Evolutionary conservation across 106 monocot genomes (phyloP).

Genomic region (Dendrobium catenatum): DNA sequence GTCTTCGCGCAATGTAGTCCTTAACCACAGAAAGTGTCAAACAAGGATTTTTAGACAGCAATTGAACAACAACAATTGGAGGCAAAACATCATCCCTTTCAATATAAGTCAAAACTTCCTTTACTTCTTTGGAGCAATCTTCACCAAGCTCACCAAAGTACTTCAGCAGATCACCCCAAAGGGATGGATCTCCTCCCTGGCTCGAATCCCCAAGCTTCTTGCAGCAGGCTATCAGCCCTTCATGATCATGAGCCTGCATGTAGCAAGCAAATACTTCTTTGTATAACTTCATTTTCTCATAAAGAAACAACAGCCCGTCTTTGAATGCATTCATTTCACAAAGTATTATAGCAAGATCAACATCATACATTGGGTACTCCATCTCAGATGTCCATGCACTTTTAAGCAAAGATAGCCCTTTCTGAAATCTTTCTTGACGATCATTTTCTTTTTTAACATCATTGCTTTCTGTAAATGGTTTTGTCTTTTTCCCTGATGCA

Average conservation of each 20-base stretch:
- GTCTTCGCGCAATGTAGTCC: slow-evolving; percentile 94
- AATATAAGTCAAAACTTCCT: slow-evolving; percentile 84
- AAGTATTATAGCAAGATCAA: slow-evolving; percentile 83
- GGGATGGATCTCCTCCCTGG: slow-evolving; percentile 82
- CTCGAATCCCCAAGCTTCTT: slow-evolving; percentile 77
- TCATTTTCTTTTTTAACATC: slow-evolving; percentile 28
- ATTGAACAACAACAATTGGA: slow-evolving; percentile 87
- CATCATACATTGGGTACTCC: slow-evolving; percentile 89
- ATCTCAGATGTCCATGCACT: slow-evolving; percentile 75
- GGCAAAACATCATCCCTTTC: slow-evolving; percentile 91
- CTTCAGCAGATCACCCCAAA: slow-evolving; percentile 84
- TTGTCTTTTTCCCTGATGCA: slow-evolving; percentile 15
- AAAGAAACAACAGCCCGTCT: slow-evolving; percentile 78
- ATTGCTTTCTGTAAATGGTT: slow-evolving; percentile 16
- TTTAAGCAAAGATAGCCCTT: slow-evolving; percentile 75
- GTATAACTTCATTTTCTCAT: slow-evolving; percentile 94
- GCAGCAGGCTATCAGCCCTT: slow-evolving; percentile 90
- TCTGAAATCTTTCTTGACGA: slow-evolving; percentile 44
- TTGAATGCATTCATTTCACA: slow-evolving; percentile 84
- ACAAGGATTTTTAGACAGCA: slow-evolving; percentile 69
- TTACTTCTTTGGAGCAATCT: slow-evolving; percentile 96
- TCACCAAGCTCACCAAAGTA: slow-evolving; percentile 94
- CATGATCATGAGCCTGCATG: slow-evolving; percentile 85
- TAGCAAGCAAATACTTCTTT: slow-evolving; percentile 94
- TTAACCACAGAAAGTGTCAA: slow-evolving; percentile 93